These are phyloP conservation scores for Peziza echinospora DNA, from an alignment of 495 filamentous ascomycete species.

Conservation along the genomic window DNA sequence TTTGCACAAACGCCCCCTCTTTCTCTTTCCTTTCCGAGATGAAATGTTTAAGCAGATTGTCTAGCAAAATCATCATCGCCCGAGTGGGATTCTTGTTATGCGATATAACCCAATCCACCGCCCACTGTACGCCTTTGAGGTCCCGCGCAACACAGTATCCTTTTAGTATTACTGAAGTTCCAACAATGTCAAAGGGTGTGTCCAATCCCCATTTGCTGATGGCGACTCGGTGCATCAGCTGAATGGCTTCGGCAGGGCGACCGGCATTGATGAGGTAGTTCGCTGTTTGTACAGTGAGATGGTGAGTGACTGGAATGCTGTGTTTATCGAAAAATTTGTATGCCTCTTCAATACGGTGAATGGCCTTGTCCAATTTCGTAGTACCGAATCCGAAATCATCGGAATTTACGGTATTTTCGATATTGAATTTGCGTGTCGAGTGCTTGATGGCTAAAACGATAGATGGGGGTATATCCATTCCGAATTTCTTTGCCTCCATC, in stretches of 20 bases:
- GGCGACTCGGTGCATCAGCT: slow-evolving; percentile 11
- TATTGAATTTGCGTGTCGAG: not conserved
- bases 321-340: slow-evolving; percentile 11
- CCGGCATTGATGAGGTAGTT: slow-evolving; percentile 4
- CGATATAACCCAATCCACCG: slow-evolving; percentile 1
- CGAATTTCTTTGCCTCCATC: not conserved
- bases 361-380: not conserved
- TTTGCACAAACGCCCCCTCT: not conserved
- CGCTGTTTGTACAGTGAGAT: slow-evolving; percentile 11
- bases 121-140: not conserved
- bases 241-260: slow-evolving; percentile 9
- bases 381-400: not conserved
- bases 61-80: not conserved
- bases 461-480: not conserved
- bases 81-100: not conserved
- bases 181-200: slow-evolving; percentile 9
- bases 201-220: slow-evolving; percentile 12
- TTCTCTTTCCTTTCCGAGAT: not conserved
- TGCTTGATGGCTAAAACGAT: not conserved
- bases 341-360: not conserved
- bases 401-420: not conserved
- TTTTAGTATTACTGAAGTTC: slow-evolving; percentile 10
- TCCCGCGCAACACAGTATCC: slow-evolving; percentile 14
- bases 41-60: not conserved
- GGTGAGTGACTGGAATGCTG: slow-evolving; percentile 10